Evolutionary conservation across 1,284 basidiomycete genomes (phyloP).

Genomic region (Leccinum ponderosum): DNA sequence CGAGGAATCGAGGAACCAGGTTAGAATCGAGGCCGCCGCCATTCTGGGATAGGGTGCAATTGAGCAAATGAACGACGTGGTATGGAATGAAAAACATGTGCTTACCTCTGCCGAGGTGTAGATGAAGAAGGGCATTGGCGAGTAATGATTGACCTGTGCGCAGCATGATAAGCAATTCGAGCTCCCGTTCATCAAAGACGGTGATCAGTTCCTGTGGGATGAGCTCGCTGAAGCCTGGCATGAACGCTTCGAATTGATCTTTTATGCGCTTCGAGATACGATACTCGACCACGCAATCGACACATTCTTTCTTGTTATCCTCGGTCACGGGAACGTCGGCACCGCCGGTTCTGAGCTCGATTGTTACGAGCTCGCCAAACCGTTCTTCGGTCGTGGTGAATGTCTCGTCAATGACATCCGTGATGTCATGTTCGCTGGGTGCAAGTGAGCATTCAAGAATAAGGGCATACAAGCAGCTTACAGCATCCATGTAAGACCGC

Average conservation of each 20-base stretch:
- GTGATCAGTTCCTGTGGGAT: too few relatives aligned
- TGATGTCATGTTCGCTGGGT: slow-evolving; percentile 82
- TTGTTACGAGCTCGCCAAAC: slow-evolving; percentile 91
- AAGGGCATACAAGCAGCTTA: slow-evolving; percentile 33
- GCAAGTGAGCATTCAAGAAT: slow-evolving; percentile 14
- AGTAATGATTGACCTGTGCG: slow-evolving; percentile 92
- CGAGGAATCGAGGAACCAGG: slow-evolving; percentile 95
- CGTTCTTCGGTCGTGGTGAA: slow-evolving; percentile 92
- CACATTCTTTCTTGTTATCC: slow-evolving; percentile 96
- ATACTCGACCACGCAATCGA: slow-evolving; percentile 60
- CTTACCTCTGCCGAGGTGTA: slow-evolving; percentile 86
- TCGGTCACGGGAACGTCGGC: slow-evolving; percentile 83
- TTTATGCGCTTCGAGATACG: too few relatives aligned
- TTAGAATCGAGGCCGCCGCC: slow-evolving; percentile 82
- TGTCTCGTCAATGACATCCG: slow-evolving; percentile 87
- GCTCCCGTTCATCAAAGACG: too few relatives aligned
- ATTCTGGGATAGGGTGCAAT: slow-evolving; percentile 52
- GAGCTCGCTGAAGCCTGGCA: too few relatives aligned
- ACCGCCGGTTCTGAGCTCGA: slow-evolving; percentile 85
- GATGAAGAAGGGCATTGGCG: slow-evolving; percentile 83
- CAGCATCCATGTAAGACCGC: slow-evolving; percentile 95
- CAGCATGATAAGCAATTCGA: slow-evolving; percentile 57
- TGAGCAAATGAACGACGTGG: slow-evolving; percentile 10
- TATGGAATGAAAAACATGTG: slow-evolving; percentile 17
- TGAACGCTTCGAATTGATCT: too few relatives aligned